These are phyloP conservation scores for Rhodotorula sp. DNA, from an alignment of 1,284 basidiomycete genomes.

Conservation along the genomic window DNA sequence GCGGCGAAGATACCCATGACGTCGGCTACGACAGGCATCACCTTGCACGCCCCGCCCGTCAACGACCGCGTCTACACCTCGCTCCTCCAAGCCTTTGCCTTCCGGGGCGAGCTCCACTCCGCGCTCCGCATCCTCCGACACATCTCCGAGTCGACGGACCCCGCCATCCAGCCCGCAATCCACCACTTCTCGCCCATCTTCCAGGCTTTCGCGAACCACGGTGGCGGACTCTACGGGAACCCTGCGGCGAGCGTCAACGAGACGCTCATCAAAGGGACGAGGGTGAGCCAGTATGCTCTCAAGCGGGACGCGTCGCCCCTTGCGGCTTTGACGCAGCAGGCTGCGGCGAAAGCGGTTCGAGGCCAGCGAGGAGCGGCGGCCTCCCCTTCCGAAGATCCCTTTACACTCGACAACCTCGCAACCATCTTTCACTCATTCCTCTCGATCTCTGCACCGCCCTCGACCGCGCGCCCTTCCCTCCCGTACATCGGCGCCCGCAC, in stretches of 20 bases:
- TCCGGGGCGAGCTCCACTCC: slow-evolving; percentile 25
- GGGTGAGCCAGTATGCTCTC: not conserved
- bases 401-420: slow-evolving; percentile 21
- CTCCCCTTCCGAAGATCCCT: not conserved
- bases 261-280: not conserved
- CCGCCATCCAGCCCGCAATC: not conserved
- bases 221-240: not conserved
- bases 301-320: not conserved
- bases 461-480: not conserved
- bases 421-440: slow-evolving; percentile 31
- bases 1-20: not conserved
- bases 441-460: slow-evolving; percentile 12
- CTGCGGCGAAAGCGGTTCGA: not conserved
- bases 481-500: slow-evolving; percentile 24
- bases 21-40: not conserved
- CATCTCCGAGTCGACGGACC: not conserved
- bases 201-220: slow-evolving; percentile 26
- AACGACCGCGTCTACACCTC: slow-evolving; percentile 11
- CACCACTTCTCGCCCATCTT: slow-evolving; percentile 31
- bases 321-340: not conserved
- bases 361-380: not conserved
- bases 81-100: slow-evolving; percentile 27
- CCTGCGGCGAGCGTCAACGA: not conserved
- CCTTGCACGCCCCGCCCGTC: slow-evolving; percentile 12
- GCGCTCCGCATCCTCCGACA: slow-evolving; percentile 26